Base-by-base conservation (phyloP, 2,329 filamentous ascomycete species). In the Pestalotiopsis sp. region DNA sequence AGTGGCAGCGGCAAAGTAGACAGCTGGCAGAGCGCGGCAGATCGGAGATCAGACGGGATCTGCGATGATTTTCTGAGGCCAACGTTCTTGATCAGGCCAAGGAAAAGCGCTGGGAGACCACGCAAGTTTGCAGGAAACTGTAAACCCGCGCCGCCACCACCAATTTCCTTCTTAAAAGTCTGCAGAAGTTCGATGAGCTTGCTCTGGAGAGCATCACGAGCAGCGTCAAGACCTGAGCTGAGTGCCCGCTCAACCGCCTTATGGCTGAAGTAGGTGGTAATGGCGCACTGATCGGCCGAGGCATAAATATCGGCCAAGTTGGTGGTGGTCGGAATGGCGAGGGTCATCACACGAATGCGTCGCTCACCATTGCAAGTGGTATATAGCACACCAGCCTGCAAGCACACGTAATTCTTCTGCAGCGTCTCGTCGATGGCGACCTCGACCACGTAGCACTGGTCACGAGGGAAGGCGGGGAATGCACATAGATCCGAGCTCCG, bases 301-400 rank as follows among this genome's bases (percentile, higher is more conserved):
- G 96, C 94, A 79, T 98, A 99, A 20, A 98, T 86, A 77, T 97
- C 95, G 3, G 94, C 93, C 70, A 99, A 83, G 77, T 90, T 95
- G 72, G 95, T 93, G 0, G 96, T 98, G 0, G 96, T 98, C 0
- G 96, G 96, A 65, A 99, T 89, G 45, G 94, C 93, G 72, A 99
- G 85, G 0, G 96, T 99, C 86, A 98, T 87, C 60, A 99, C 96
- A 72, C 96, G 90, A 75, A 99, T 99, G 68, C 96, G 90, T 75
- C 96, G 90, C 84, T 99, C 96, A 65, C 96, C 96, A 77, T 98
- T 98, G 85, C 95, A 98, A 1, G 95, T 99, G 1, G 96, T 99
- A 81, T 99, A 96, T 40, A 99, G 87, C 11, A 99, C 95, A 65
- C 96, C 96, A 14, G 95, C 92, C 82, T 99, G 95, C 83, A 98